Base-by-base conservation (phyloP, 1,284 basidiomycete genomes). In the Austroboletus niveus region DNA sequence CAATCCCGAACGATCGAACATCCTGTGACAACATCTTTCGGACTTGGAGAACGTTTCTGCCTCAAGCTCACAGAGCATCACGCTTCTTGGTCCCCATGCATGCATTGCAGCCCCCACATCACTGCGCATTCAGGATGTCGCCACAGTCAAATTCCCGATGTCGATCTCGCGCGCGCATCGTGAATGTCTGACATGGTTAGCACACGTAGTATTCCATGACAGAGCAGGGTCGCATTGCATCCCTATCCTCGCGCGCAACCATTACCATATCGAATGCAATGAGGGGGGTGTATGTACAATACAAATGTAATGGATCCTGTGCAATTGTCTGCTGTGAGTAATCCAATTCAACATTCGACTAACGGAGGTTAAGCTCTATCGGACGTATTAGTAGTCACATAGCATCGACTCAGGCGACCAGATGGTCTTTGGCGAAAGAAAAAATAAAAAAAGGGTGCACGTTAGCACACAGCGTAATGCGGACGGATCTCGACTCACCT, bases 401-500 rank as follows among this genome's bases (percentile, higher is more conserved):
- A 8, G 8, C 44, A 15, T 42, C 38, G 24, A 36, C 45, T 50
- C 56, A 69, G 49, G 55, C 56, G 40, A 68, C 69, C 20, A 68
- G 43, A 45, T 68, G 69, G 38, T 71, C 66, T 66, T 48, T 48
- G 8, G 27, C 41, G 20, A 22, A 39, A 45, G 39, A 36, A 49
- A 59, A 51, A 42, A 38, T 4, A 36, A 47, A 59, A 51, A 42
- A 22, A 9, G 38, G 20, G 20, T 8, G 5, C 8, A 42, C 8
- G 54, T 63, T 45, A 59, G 40, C 38, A 24, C 5, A 29, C 29
- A 40, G 47, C 20, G 49, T 48, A 41, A 14, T 29, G 45, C 53
- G 55, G 48, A 45, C 59, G 61, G 55, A 58, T 68, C 83, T 66
- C 65, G 22, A 24, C 22, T 24, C 22, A 85, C 85, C 86, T 77